Evolutionary conservation across 2,329 filamentous ascomycete genomes (phyloP), one percentile per base, ranked within the genome.

Genomic region (Trichocomaceae sp.): DNA sequence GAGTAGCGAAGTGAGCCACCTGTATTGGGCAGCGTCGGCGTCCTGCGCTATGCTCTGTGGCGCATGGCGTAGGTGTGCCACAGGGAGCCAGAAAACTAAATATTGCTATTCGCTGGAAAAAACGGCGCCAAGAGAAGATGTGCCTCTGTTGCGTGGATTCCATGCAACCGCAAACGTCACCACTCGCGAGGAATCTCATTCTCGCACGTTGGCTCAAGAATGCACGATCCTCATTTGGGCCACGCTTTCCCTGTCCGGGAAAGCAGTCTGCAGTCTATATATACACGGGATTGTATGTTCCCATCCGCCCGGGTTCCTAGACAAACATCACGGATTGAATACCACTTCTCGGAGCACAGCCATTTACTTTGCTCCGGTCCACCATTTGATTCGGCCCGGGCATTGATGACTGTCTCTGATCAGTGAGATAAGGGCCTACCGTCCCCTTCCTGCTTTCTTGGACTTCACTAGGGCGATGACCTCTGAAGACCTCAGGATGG

Each of bases 161-260:
- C n/a, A 2, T 26, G 17, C 41, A 46, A 37, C 51, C 45, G 35
- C 44, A 47, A 53, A 47, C 51, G 45, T 47, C 44, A 47, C 35
- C 42, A 47, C 51, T 37, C 15, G 22, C 44, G 13, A 35, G 12
- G 44, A 7, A 46, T 35, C 39, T 22, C 17, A 5, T 7, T 50
- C 12, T 7, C 6, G 50, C 51, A 48, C n/a, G 37, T 35, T 22
- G 37, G 45, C 31, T 49, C 33, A 42, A 22, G 35, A 52, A 48
- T 41, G 44, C 20, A 35, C 19, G 15, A 33, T 10, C 26, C 13
- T 9, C 3, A 13, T 49, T 45, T 20, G 37, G 35, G 8, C 45
- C 7, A 15, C 37, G 35, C 52, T 39, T 55, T 26, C 12, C 52
- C n/a, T 20, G 42, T 37, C 22, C 17, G 37, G 46, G 26, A 47